Conservation (phyloP, 192 early-diverging fungal species). For the Coemansia nantahalensis region DNA sequence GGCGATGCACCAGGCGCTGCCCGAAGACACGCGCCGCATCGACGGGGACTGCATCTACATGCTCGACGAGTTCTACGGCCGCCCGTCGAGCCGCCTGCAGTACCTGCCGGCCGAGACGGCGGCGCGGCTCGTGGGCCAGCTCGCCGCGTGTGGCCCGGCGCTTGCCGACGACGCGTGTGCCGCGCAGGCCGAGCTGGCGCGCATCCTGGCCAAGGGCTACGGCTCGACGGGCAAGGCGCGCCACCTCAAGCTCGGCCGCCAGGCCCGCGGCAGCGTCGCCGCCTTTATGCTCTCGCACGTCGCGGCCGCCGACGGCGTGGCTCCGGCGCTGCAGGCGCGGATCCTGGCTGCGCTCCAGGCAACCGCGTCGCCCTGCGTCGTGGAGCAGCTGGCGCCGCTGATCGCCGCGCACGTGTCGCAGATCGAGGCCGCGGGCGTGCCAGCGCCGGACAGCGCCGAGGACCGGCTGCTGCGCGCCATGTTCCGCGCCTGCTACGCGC, state of each 20-base stretch:
- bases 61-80: slow-evolving; percentile 61
- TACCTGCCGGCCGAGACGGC: slow-evolving; percentile 55
- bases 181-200: slow-evolving; percentile 34
- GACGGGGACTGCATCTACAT: slow-evolving; percentile 51
- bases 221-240: slow-evolving; percentile 11
- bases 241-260: slow-evolving; percentile 17
- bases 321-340: slow-evolving; percentile 38
- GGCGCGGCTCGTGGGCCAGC: slow-evolving; percentile 48
- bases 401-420: slow-evolving; percentile 9
- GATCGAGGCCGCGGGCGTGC: slow-evolving; percentile 9
- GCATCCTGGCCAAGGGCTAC: slow-evolving; percentile 39
- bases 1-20: slow-evolving; percentile 36
- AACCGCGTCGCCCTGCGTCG: slow-evolving; percentile 4
- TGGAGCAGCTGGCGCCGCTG: slow-evolving; percentile 36
- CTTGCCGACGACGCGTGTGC: slow-evolving; percentile 34
- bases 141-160: slow-evolving; percentile 26
- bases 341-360: slow-evolving; percentile 19
- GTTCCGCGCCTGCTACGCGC: slow-evolving; percentile 27
- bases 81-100: slow-evolving; percentile 43
- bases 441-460: slow-evolving; percentile 13
- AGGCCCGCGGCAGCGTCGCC: slow-evolving; percentile 41
- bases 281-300: slow-evolving; percentile 60
- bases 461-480: slow-evolving; percentile 26
- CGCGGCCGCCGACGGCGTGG: slow-evolving; percentile 35
- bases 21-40: slow-evolving; percentile 12